Percentiles rank a stretch among this genome's conserved stretches.
These are phyloP conservation scores for Decorospora gaudefroyi DNA, from an alignment of 2,329 filamentous ascomycete species.

Conservation along the genomic window DNA sequence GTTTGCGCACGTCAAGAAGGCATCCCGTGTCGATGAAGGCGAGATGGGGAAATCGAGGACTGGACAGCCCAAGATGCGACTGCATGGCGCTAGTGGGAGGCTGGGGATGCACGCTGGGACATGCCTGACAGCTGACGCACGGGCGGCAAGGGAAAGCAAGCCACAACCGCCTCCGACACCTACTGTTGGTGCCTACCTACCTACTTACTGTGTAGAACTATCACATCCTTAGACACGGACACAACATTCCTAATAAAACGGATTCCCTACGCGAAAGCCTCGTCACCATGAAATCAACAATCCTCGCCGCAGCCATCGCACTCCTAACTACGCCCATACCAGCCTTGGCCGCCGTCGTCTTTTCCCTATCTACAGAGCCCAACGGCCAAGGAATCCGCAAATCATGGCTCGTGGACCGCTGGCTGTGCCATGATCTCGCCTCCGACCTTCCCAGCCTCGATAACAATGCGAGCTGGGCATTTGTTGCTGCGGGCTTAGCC, in stretches of 20 bases:
- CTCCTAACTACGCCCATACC: conserved; percentile 1
- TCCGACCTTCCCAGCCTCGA: conserved; percentile 22
- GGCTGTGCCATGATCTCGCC: conserved; percentile 24
- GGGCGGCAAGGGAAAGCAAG: conserved; percentile 8
- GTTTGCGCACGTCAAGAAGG: conserved; percentile 22
- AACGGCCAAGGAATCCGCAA: conserved; percentile 17
- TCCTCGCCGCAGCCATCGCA: not conserved
- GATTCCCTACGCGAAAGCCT: no score
- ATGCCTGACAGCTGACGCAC: conserved; percentile 22
- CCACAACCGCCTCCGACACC: not conserved
- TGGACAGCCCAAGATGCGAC: no score
- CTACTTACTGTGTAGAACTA: no score
- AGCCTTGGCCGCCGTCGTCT: conserved; percentile 19
- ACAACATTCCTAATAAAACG: no score
- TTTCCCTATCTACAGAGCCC: conserved; percentile 21
- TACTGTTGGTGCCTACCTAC: not conserved
- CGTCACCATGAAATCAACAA: no score
- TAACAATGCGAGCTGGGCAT: conserved; percentile 29
- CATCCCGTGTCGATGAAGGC: conserved; percentile 21
- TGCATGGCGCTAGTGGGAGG: conserved; percentile 20
- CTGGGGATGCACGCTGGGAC: conserved; percentile 8
- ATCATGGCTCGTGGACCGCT: conserved; percentile 26
- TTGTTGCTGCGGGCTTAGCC: conserved; percentile 26
- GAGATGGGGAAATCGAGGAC: conserved; percentile 3
- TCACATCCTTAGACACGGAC: no score